These are phyloP conservation scores for Pneumocystis wakefieldiae DNA, from an alignment of 1,139 yeast genomes.

Conservation along the genomic window DNA sequence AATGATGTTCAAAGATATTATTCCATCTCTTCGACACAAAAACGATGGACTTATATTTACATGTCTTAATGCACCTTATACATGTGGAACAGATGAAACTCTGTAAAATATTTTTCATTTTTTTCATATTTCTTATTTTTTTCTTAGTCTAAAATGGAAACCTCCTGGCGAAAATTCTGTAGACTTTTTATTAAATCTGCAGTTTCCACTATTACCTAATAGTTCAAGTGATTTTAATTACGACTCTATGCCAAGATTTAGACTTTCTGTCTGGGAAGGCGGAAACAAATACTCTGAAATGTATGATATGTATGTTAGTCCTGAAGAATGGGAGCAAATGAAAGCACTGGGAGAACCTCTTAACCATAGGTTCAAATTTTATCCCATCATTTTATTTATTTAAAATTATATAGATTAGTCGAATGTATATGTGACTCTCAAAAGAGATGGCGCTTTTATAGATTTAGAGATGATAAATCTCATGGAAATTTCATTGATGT, in stretches of 20 bases:
- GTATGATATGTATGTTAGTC: conserved; percentile 45
- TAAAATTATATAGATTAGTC: conserved; percentile 37
- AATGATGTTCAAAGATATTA: conserved; percentile 55
- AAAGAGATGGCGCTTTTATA: conserved; percentile 64
- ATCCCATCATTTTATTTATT: neutral
- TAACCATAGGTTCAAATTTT: conserved; percentile 35
- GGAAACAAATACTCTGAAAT: conserved; percentile 43
- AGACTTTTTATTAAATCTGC: conserved; percentile 63
- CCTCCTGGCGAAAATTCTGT: conserved; percentile 91
- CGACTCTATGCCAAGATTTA: conserved; percentile 57
- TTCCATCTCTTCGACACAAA: conserved; percentile 62
- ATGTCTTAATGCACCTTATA: conserved; percentile 75
- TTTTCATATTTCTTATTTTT: conserved; percentile 24
- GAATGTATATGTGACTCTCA: conserved; percentile 57
- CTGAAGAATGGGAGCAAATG: conserved; percentile 69
- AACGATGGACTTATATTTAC: conserved; percentile 93
- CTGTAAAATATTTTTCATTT: conserved; percentile 14
- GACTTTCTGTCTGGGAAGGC: conserved; percentile 49
- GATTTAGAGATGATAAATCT: conserved; percentile 85
- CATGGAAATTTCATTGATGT: conserved; percentile 74
- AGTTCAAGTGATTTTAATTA: conserved; percentile 36
- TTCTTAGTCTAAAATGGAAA: conserved; percentile 62
- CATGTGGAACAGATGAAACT: conserved; percentile 69
- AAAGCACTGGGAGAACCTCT: conserved; percentile 63
- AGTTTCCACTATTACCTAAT: conserved; percentile 48